phyloP scores from a whole-genome alignment of 208 protist species.

The Trypanosoma brucei region DNA sequence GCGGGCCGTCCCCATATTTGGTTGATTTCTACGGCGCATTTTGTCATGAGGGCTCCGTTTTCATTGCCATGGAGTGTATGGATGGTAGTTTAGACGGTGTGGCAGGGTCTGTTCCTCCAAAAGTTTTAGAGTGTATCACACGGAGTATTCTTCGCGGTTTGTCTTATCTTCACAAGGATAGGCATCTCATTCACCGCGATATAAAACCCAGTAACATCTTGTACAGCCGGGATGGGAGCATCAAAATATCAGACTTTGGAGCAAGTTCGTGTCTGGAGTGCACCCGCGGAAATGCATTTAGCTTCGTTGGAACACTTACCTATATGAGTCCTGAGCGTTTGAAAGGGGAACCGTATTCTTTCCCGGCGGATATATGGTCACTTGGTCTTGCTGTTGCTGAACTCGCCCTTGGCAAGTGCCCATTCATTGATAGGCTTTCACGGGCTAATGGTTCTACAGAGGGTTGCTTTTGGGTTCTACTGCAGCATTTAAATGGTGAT shows the following conservation, averaged over 20 bases:
- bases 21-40: conserved; percentile 90
- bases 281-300: conserved; percentile 78
- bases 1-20: conserved; percentile 36
- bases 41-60: conserved; percentile 80
- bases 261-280: conserved; percentile 86
- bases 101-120: conserved; percentile 40
- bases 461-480: conserved; percentile 78
- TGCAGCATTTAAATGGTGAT: conserved; percentile 72
- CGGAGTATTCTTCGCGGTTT: conserved; percentile 82
- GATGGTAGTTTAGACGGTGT: conserved; percentile 84
- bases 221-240: conserved; percentile 72
- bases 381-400: conserved; percentile 89
- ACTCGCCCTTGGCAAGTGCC: conserved; percentile 77
- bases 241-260: conserved; percentile 95
- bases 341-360: conserved; percentile 86
- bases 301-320: conserved; percentile 90
- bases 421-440: conserved; percentile 50
- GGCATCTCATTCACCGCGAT: conserved; percentile 94
- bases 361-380: conserved; percentile 90
- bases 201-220: conserved; percentile 98
- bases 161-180: conserved; percentile 80
- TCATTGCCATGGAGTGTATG: conserved; percentile 90
- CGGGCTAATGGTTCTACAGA: conserved; percentile 52
- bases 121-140: conserved; percentile 60
- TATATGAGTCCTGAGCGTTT: conserved; percentile 94